These are phyloP conservation scores for Ophiocordyceps camponoti-rufipedis DNA, from an alignment of 2,329 filamentous ascomycete species.

Conservation along the genomic window DNA sequence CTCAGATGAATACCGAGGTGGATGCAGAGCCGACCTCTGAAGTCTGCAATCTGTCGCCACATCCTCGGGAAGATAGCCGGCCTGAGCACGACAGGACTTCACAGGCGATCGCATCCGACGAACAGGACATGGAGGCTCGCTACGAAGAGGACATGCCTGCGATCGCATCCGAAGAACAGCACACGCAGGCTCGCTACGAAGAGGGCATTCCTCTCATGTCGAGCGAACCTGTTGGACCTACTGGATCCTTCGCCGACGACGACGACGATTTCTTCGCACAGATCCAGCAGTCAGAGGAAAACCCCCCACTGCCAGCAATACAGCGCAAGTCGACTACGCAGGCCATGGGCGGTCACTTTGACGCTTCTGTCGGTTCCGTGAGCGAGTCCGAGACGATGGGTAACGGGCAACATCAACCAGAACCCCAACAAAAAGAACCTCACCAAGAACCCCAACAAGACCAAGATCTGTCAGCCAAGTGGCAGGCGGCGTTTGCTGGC, in stretches of 20 bases:
- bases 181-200: slow-evolving; percentile 42
- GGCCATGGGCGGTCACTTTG: slow-evolving; percentile 33
- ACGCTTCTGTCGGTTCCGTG: slow-evolving; percentile 13
- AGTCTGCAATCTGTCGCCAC: slow-evolving; percentile 9
- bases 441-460: background rate
- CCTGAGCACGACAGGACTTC: slow-evolving; percentile 7
- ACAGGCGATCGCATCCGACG: slow-evolving; percentile 14
- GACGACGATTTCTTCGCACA: slow-evolving; percentile 46
- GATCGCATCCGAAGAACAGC: slow-evolving; percentile 19
- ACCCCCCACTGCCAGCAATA: slow-evolving; percentile 15
- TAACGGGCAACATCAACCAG: slow-evolving; percentile 1
- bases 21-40: slow-evolving; percentile 30
- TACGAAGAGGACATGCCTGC: no score
- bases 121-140: slow-evolving; percentile 28
- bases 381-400: slow-evolving; percentile 12
- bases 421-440: slow-evolving; percentile 1
- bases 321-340: slow-evolving; percentile 54
- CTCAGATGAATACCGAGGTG: slow-evolving; percentile 33
- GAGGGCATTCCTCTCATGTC: slow-evolving; percentile 50
- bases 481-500: slow-evolving; percentile 63
- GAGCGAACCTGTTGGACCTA: slow-evolving; percentile 4
- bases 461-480: slow-evolving; percentile 58
- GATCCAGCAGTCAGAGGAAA: slow-evolving; percentile 15
- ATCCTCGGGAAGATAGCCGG: slow-evolving; percentile 3
- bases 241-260: slow-evolving; percentile 23